Evolutionary conservation across 2,329 filamentous ascomycete species (phyloP).

Genomic region (Fusarium paranaense): DNA sequence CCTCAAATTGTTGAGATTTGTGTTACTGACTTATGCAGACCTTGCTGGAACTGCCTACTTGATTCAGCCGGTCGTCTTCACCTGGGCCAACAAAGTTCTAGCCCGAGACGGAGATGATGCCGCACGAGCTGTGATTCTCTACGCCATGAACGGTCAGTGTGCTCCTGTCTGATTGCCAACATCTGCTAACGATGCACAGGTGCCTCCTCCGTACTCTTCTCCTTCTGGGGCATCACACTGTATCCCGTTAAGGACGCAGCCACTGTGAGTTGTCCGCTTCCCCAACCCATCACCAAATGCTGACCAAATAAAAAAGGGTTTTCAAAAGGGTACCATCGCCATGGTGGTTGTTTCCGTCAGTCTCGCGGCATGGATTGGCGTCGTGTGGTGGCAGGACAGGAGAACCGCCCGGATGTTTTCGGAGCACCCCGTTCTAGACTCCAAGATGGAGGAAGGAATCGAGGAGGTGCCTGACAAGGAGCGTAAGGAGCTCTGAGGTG

Average conservation of each 20-base stretch:
- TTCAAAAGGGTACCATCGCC: constrained; percentile 49
- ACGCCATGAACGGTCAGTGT: constrained; percentile 50
- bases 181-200: neutral
- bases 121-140: constrained; percentile 50
- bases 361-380: constrained; percentile 16
- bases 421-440: constrained; percentile 4
- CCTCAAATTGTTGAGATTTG: no score
- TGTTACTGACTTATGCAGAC: constrained; percentile 40
- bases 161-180: rapidly evolving
- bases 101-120: constrained; percentile 53
- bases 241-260: constrained; percentile 52
- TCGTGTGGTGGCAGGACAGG: constrained; percentile 35
- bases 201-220: constrained; percentile 52
- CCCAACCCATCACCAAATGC: no score
- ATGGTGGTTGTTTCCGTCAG: constrained; percentile 44
- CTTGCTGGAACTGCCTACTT: constrained; percentile 54
- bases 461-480: neutral
- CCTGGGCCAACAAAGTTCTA: constrained; percentile 54
- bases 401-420: constrained; percentile 9
- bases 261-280: constrained; percentile 43
- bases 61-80: constrained; percentile 54
- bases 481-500: neutral
- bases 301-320: constrained; percentile 9
- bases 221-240: constrained; percentile 54
- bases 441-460: neutral